phyloP scores from a whole-genome alignment of 2,329 filamentous ascomycete species.

The Cladosporium sp. region DNA sequence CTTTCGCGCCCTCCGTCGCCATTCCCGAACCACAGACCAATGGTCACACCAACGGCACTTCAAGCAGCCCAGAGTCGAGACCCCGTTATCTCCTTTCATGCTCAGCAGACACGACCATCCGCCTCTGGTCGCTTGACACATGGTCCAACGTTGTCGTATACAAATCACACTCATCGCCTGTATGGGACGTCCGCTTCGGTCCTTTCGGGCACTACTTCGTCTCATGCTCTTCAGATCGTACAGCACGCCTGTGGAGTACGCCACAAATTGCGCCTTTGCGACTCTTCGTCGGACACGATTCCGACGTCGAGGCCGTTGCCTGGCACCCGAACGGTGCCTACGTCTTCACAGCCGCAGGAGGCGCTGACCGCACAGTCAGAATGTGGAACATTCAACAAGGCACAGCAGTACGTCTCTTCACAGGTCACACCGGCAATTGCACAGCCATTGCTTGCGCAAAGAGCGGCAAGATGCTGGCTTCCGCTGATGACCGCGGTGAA shows the following conservation, averaged over 20 bases:
- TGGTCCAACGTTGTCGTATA: constrained; percentile 94
- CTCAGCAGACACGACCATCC: constrained; percentile 81
- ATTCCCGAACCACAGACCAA: constrained; percentile 32
- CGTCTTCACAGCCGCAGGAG: constrained; percentile 75
- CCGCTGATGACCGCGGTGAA: constrained; percentile 79
- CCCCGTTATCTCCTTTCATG: constrained; percentile 80
- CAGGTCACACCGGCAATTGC: constrained; percentile 83
- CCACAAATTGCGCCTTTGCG: constrained; percentile 87
- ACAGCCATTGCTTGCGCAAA: constrained; percentile 80
- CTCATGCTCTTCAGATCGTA: constrained; percentile 82
- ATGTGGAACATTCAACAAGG: constrained; percentile 97
- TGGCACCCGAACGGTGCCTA: constrained; percentile 96
- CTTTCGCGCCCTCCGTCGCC: constrained; percentile 71
- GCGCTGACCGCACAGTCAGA: constrained; percentile 82
- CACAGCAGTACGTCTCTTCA: constrained; percentile 83
- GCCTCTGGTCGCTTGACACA: constrained; percentile 87
- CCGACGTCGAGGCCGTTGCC: constrained; percentile 81
- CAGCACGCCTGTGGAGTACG: constrained; percentile 84
- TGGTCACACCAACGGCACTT: constrained; percentile 34
- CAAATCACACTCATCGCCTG: constrained; percentile 84
- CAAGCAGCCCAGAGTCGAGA: constrained; percentile 43
- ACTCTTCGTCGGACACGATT: constrained; percentile 87
- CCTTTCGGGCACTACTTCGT: constrained; percentile 95
- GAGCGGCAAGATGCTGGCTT: constrained; percentile 85
- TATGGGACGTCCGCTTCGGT: constrained; percentile 84